Evolutionary conservation across 306 rosid genomes (phyloP), one percentile per base, ranked within the genome.

Genomic region (Myrica gale): DNA sequence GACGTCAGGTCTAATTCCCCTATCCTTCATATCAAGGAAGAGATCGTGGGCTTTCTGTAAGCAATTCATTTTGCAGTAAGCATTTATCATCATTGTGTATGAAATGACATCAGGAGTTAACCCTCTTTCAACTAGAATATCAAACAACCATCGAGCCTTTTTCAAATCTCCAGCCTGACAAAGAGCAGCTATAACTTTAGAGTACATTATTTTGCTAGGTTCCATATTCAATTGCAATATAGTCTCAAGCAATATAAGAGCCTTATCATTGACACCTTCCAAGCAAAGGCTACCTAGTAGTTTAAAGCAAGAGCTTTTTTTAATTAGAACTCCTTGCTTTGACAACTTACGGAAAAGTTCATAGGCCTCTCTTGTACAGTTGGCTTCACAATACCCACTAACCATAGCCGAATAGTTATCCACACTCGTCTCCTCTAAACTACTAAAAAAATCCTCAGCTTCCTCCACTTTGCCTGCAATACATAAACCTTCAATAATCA

Each of bases 401-500:
- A 91, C 41, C 91, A 94, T 82, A 80, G 92, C 89, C 26, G 93
- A 80, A 72, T 85, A 89, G 69, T 76, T 80, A 84, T 85, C 96
- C 52, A 51, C 84, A 74, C 68, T 80, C 87, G 85, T 89, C 73
- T 72, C 84, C 83, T 87, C 83, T 62, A 94, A 79, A 73, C 77
- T 69, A 32, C 72, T 13, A 15, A 91, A 76, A 91, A 85, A 73
- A 4, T 11, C 76, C 80, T 83, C 89, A 12, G 97, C 96, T 85
- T 89, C 89, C 66, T 79, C 72, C 68, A 87, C 88, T 72, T 86
- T 89, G 74, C 94, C 90, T 50, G 71, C 88, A 2, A 68, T 69
- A 78, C 92, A 94, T 83, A 91, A 88, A 76, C 85, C 92, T 82
- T 91, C 88, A 76, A 94, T 89, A 81, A 91, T 77, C 71, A 84